Percentiles rank a stretch among this genome's conserved stretches.
These are phyloP conservation scores for Nicotiana undulata DNA, from an alignment of 257 asterid genomes.

Conservation along the genomic window DNA sequence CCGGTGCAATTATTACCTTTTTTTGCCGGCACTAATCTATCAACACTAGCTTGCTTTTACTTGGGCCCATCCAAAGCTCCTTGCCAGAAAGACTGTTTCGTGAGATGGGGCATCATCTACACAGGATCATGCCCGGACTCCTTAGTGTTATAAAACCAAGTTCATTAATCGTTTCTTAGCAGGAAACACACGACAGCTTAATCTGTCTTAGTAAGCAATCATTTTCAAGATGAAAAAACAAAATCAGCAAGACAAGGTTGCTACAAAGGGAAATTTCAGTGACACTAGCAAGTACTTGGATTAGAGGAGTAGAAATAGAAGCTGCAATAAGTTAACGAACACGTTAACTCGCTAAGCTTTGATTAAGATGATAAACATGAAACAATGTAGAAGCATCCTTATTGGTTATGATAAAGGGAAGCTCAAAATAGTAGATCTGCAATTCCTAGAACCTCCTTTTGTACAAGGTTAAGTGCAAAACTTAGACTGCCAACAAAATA, in stretches of 20 bases:
- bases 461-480: neutral
- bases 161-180: neutral
- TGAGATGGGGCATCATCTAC: too few species aligned
- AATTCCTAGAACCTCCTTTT: neutral
- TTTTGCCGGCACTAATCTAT: too few species aligned
- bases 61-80: too few species aligned
- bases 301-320: neutral
- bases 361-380: neutral
- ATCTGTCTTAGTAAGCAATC: neutral
- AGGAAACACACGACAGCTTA: neutral
- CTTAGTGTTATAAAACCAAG: neutral
- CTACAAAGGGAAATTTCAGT: neutral
- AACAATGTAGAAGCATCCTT: neutral
- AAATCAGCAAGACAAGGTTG: neutral
- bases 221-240: neutral
- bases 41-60: too few species aligned
- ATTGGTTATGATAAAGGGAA: neutral
- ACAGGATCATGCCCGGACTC: too few species aligned
- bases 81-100: too few species aligned
- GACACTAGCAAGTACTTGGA: neutral
- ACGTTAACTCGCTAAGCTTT: neutral
- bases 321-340: neutral
- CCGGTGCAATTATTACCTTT: too few species aligned
- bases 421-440: neutral
- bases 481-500: neutral